Percentiles rank a stretch among this genome's conserved stretches.
Conservation (phyloP, 2,329 filamentous ascomycete genomes). For the Trichoderma arundinaceum region DNA sequence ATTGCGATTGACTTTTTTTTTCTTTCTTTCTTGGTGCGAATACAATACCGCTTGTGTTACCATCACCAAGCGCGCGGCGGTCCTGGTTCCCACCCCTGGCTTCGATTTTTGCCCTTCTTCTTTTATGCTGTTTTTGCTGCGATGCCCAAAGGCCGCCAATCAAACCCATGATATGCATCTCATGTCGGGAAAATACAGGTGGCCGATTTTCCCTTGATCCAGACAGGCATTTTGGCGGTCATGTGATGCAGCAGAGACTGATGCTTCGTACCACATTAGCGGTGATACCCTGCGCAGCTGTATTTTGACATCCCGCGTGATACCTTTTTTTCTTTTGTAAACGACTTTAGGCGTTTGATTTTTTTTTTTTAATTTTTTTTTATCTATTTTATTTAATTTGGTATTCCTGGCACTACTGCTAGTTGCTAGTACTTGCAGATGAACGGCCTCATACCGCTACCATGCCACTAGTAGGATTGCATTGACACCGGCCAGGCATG, state of each 20-base stretch:
- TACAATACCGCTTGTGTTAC: background rate
- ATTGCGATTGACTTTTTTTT: background rate
- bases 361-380: background rate
- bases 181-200: background rate
- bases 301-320: constrained; percentile 30
- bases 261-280: constrained; percentile 24
- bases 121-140: background rate
- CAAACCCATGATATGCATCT: constrained; percentile 17
- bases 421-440: constrained; percentile 22
- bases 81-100: background rate
- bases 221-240: constrained; percentile 23
- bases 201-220: constrained; percentile 4
- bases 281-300: constrained; percentile 25
- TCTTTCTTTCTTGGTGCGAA: background rate
- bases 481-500: constrained; percentile 7
- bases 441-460: constrained; percentile 1
- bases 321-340: background rate
- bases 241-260: constrained; percentile 32
- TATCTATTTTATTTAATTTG: background rate
- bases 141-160: constrained; percentile 6
- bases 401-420: too few relatives aligned
- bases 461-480: constrained; percentile 15
- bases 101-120: background rate
- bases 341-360: constrained; percentile 6
- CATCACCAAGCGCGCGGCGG: constrained; percentile 3